Percentiles rank a stretch among this genome's conserved stretches.
These are phyloP conservation scores for Picea abies DNA, from an alignment of 83 land plant species.

Conservation along the genomic window DNA sequence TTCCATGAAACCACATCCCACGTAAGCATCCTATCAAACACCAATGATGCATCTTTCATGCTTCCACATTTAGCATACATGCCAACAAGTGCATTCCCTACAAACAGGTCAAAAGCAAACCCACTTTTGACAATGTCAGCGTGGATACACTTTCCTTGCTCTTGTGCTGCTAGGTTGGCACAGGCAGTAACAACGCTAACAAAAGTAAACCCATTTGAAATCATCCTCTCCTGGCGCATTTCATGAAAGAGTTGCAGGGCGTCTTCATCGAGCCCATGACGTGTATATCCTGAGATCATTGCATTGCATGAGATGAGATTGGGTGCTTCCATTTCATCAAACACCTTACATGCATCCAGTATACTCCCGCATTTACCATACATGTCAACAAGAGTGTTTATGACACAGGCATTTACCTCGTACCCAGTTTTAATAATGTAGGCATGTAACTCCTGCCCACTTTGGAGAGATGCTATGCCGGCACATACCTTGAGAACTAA, in stretches of 20 bases:
- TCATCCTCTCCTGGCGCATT: background rate
- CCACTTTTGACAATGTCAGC: conserved; percentile 41
- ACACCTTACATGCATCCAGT: background rate
- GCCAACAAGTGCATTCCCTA: conserved; percentile 40
- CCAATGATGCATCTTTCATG: conserved; percentile 23
- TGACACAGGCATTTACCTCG: background rate
- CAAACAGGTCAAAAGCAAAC: background rate
- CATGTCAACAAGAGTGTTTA: background rate
- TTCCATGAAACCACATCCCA: no score
- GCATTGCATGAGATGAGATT: conserved; percentile 1
- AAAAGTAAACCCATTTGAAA: background rate
- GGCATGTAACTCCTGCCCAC: conserved; percentile 4
- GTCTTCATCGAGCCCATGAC: background rate
- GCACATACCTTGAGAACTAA: conserved; percentile 11
- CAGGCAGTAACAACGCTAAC: background rate
- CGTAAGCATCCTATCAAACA: conserved; percentile 43
- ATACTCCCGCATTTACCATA: background rate
- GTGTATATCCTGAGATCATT: background rate
- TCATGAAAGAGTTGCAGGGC: background rate
- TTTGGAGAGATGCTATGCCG: background rate
- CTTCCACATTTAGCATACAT: conserved; percentile 54
- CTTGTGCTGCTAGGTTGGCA: conserved; percentile 16
- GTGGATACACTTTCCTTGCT: conserved; percentile 41
- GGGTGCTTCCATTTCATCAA: background rate
- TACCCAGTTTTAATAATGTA: background rate